Evolutionary conservation across 2,329 filamentous ascomycete genomes (phyloP).

Genomic region (Mycosphaerelloides madeirae): DNA sequence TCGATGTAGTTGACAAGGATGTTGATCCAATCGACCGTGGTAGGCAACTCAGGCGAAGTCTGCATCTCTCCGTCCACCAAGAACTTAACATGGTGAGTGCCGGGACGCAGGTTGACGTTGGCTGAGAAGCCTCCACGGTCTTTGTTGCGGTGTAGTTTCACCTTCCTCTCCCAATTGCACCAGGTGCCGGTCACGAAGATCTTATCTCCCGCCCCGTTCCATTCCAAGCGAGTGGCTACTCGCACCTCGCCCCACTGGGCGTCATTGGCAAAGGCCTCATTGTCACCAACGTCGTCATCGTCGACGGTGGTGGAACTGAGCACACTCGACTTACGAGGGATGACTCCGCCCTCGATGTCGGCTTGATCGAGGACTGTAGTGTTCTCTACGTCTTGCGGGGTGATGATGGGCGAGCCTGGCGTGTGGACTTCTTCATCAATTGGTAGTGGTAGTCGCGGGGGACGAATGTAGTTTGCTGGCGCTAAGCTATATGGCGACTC

Average conservation of each 20-base stretch:
- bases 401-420: slow-evolving; percentile 83
- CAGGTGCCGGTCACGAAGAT: slow-evolving; percentile 97
- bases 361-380: slow-evolving; percentile 42
- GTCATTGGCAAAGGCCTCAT: slow-evolving; percentile 63
- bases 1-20: slow-evolving; percentile 98
- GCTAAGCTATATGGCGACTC: slow-evolving; percentile 34
- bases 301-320: slow-evolving; percentile 60
- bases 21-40: slow-evolving; percentile 95
- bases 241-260: slow-evolving; percentile 67
- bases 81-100: slow-evolving; percentile 95
- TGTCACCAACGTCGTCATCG: slow-evolving; percentile 61
- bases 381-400: slow-evolving; percentile 57
- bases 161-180: slow-evolving; percentile 95
- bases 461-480: slow-evolving; percentile 54
- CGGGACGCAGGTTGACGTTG: slow-evolving; percentile 77
- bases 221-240: slow-evolving; percentile 80
- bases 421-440: slow-evolving; percentile 89
- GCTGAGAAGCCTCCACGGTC: slow-evolving; percentile 60
- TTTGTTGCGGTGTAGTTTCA: slow-evolving; percentile 68
- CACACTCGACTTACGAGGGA: slow-evolving; percentile 51
- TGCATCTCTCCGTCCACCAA: slow-evolving; percentile 91
- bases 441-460: slow-evolving; percentile 82
- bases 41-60: slow-evolving; percentile 80
- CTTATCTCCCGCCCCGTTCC: slow-evolving; percentile 72
- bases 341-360: slow-evolving; percentile 46